Evolutionary conservation across 495 filamentous ascomycete genomes (phyloP).

Genomic region (Tuber umbilicatum): DNA sequence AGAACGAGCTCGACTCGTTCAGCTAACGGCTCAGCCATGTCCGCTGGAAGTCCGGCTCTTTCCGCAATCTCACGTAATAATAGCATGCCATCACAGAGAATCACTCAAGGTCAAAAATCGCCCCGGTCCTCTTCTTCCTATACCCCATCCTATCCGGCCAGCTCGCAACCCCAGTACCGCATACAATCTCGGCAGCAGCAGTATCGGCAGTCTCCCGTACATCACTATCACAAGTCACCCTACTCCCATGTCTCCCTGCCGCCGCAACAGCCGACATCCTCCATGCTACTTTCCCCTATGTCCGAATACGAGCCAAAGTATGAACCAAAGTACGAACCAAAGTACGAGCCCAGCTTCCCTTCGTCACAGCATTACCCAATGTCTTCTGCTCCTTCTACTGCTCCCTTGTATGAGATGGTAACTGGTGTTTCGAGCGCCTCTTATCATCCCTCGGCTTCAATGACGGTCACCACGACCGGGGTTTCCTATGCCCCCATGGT

Average conservation of each 20-base stretch:
- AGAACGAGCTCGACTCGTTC: conserved; percentile 37
- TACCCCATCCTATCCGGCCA: conserved; percentile 36
- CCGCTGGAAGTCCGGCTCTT: conserved; percentile 35
- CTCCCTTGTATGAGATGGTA: conserved; percentile 39
- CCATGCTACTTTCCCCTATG: conserved; percentile 41
- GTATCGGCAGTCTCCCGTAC: conserved; percentile 29
- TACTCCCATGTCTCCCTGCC: conserved; percentile 38
- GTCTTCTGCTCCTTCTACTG: conserved; percentile 33
- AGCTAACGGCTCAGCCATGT: conserved; percentile 24
- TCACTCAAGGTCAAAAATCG: conserved; percentile 29
- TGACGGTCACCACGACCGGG: conserved; percentile 37
- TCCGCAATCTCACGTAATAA: conserved; percentile 36
- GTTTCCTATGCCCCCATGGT: conserved; percentile 38
- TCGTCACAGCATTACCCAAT: conserved; percentile 42
- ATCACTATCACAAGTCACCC: conserved; percentile 40
- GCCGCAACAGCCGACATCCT: conserved; percentile 47
- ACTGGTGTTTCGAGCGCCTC: conserved; percentile 37
- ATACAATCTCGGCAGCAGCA: conserved; percentile 31
- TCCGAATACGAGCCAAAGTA: conserved; percentile 41
- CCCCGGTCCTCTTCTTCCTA: conserved; percentile 28
- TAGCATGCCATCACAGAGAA: conserved; percentile 35
- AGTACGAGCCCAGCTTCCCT: conserved; percentile 38
- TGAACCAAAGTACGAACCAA: conserved; percentile 33
- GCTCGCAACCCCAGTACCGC: conserved; percentile 22
- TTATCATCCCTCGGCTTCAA: conserved; percentile 34